phyloP scores from a whole-genome alignment of 345 rosid species.

The Hirschfeldia incana region DNA sequence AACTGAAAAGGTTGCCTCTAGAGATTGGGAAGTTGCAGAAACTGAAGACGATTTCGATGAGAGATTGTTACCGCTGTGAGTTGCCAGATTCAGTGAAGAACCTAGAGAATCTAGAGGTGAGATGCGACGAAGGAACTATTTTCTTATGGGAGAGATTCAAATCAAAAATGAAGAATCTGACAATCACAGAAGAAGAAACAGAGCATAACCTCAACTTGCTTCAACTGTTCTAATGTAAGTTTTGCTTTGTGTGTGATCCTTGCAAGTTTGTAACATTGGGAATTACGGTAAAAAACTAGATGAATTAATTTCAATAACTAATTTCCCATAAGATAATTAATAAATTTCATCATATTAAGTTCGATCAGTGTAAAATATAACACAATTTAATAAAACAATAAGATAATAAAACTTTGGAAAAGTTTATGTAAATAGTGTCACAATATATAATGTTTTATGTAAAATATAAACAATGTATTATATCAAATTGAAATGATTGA shows the following conservation, averaged over 20 bases:
- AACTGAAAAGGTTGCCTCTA: conserved; percentile 42
- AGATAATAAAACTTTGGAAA: too few species aligned
- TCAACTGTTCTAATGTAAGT: conserved; percentile 5
- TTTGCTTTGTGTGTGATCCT: background rate
- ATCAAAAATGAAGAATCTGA: conserved; percentile 31
- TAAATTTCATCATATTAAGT: too few species aligned
- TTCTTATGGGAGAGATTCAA: conserved; percentile 41
- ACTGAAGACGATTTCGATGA: conserved; percentile 50
- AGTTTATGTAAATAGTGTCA: too few species aligned
- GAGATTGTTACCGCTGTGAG: conserved; percentile 45
- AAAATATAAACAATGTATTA: too few species aligned
- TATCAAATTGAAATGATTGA: too few species aligned
- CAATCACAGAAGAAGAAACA: conserved; percentile 30
- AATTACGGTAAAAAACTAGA: background rate
- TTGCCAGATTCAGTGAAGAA: conserved; percentile 44
- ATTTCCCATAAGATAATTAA: too few species aligned
- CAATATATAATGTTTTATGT: too few species aligned
- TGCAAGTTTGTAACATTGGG: conserved; percentile 10
- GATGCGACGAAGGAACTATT: conserved; percentile 53
- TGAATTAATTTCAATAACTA: background rate
- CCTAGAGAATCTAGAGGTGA: conserved; percentile 45
- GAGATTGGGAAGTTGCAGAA: conserved; percentile 46
- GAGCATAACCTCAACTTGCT: conserved; percentile 39
- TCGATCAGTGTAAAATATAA: too few species aligned
- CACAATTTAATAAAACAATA: too few species aligned